Evolutionary conservation across 768 basidiomycete species (phyloP).

Genomic region (Pleurotus eryngii): DNA sequence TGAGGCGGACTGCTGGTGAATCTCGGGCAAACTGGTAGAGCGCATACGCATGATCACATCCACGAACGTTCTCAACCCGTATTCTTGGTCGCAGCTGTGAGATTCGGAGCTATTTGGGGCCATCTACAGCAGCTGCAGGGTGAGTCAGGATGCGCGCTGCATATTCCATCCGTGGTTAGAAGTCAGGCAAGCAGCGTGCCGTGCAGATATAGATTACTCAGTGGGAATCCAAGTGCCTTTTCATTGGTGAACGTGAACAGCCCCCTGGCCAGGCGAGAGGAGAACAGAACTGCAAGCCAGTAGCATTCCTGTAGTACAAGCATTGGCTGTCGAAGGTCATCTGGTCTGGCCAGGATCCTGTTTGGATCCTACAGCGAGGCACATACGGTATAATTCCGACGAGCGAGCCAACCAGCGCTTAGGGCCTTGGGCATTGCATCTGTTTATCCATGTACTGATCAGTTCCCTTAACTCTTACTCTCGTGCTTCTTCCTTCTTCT

Average conservation of each 20-base stretch:
- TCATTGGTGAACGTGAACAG: not conserved
- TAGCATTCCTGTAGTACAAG: too few species aligned
- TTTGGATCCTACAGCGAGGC: not conserved
- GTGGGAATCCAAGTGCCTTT: not conserved
- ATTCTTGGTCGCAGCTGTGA: not conserved
- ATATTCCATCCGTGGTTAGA: constrained; percentile 5
- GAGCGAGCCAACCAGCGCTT: not conserved
- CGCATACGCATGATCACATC: not conserved
- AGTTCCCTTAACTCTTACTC: constrained; percentile 17
- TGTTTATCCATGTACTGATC: constrained; percentile 21
- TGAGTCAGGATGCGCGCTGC: constrained; percentile 6
- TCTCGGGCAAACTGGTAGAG: too few species aligned
- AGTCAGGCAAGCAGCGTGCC: constrained; percentile 2
- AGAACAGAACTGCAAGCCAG: too few species aligned
- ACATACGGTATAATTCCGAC: constrained; percentile 3
- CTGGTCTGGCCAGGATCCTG: not conserved
- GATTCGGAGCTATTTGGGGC: not conserved
- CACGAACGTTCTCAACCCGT: constrained; percentile 4
- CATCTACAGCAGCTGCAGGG: not conserved
- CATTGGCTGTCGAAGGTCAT: not conserved
- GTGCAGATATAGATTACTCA: too few species aligned
- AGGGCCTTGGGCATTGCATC: constrained; percentile 10
- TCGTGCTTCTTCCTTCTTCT: constrained; percentile 11
- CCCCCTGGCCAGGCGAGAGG: not conserved
- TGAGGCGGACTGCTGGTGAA: too few species aligned